Evolutionary conservation across 2,329 filamentous ascomycete genomes (phyloP), one percentile per base, ranked within the genome.

Genomic region (Colletotrichum noveboracense): DNA sequence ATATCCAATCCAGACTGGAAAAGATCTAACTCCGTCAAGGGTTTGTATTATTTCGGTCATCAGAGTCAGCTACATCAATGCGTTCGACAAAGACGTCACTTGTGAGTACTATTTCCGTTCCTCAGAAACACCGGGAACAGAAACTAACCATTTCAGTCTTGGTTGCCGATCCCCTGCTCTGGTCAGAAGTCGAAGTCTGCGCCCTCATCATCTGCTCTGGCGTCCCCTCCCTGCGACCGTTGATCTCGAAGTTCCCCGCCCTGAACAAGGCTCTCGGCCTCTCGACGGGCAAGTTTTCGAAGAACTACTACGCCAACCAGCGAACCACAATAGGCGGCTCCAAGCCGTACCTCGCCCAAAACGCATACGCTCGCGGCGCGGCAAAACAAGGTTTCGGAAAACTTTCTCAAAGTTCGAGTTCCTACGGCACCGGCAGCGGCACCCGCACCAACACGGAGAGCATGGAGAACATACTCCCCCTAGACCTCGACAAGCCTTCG

Each of bases 171-270:
- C 79, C 81, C 3, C 74, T 81, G 34, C 78, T 84, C 38, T 83
- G 80, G 82, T 81, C 82, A 13, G 78, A 81, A 76, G 79, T 80
- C 18, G 80, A 84, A 70, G 74, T 83, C 8, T 81, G 79, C 64
- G 76, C 80, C n/a, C 79, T 84, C 5, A 78, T 85, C 10, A 77
- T 82, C 24, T 83, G 81, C 76, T 81, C 82, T 7, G 82, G 79
- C 61, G 81, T 83, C 28, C 82, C 81, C 5, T 83, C 82, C 7
- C 71, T 84, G 8, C 79, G 80, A 60, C 80, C 81, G 36, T 75
- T 83, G 24, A 77, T 80, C n/a, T 76, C 80, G 9, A 80, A 79
- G 74, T 78, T 82, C 28, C 82, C 81, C 3, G 78, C 77, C 34
- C 78, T 83, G 66, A 82, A 80, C 72, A 81, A 76, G 48, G 77